Percentiles rank a stretch among this genome's conserved stretches.
phyloP scores from a whole-genome alignment of 768 basidiomycete species.

The Mycena leptocephala region DNA sequence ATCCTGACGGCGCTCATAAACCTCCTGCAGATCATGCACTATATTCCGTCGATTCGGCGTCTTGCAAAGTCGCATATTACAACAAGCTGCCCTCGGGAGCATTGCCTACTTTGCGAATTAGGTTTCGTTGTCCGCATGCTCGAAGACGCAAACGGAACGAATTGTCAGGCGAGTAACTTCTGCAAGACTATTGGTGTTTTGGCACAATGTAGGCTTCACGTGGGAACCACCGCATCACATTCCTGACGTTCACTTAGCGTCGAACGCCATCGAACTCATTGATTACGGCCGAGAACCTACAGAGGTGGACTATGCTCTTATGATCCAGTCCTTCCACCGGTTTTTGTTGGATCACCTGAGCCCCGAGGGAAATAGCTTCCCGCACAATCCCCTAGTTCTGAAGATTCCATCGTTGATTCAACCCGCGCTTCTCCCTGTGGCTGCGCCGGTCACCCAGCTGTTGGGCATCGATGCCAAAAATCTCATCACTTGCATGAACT shows the following conservation, averaged over 20 bases:
- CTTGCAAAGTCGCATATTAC: slow-evolving; percentile 95
- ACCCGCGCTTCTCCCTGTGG: slow-evolving; percentile 49
- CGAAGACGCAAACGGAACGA: slow-evolving; percentile 93
- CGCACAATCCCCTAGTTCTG: slow-evolving; percentile 70
- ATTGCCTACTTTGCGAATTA: slow-evolving; percentile 95
- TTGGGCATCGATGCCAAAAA: slow-evolving; percentile 87
- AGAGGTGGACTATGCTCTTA: slow-evolving; percentile 86
- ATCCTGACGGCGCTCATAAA: too few species aligned
- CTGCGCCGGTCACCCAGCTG: slow-evolving; percentile 89
- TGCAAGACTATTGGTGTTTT: slow-evolving; percentile 94
- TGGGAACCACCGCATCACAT: background rate
- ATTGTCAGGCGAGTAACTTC: slow-evolving; percentile 98
- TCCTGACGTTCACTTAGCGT: slow-evolving; percentile 54
- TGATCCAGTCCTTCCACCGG: slow-evolving; percentile 96
- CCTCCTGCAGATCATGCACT: slow-evolving; percentile 92
- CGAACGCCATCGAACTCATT: slow-evolving; percentile 89
- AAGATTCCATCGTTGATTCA: slow-evolving; percentile 45
- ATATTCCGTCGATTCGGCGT: slow-evolving; percentile 80
- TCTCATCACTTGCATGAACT: slow-evolving; percentile 81
- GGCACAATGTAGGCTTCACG: slow-evolving; percentile 76
- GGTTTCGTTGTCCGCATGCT: slow-evolving; percentile 97
- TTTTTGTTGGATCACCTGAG: slow-evolving; percentile 92
- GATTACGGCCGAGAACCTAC: slow-evolving; percentile 87
- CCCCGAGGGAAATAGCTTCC: slow-evolving; percentile 78
- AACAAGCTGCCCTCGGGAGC: slow-evolving; percentile 89